Percentiles rank a stretch among this genome's conserved stretches.
Evolutionary conservation across 371 early-diverging fungal genomes (phyloP).

Genomic region (Mortierella sp.): DNA sequence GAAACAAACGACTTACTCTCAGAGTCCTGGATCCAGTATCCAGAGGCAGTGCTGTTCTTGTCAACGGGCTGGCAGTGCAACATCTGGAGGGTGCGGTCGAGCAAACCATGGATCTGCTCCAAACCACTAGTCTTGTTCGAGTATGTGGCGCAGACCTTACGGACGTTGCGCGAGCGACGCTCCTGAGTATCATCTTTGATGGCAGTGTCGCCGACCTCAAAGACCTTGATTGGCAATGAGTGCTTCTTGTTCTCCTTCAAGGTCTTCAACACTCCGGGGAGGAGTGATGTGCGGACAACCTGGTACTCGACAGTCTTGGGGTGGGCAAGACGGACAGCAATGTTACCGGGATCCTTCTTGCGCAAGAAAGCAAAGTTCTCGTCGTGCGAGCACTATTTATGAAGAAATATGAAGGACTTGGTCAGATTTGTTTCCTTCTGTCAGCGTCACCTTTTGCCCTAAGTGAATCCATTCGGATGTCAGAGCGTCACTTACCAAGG

Average conservation of each 20-base stretch:
- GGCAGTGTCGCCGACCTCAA: constrained; percentile 98
- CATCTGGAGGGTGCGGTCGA: constrained; percentile 93
- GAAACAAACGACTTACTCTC: constrained; percentile 64
- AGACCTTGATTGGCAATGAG: constrained; percentile 95
- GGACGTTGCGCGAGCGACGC: constrained; percentile 92
- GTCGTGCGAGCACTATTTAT: constrained; percentile 91
- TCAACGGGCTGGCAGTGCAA: constrained; percentile 71
- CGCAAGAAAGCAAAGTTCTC: constrained; percentile 95
- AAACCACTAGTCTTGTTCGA: constrained; percentile 92
- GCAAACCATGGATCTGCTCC: constrained; percentile 94
- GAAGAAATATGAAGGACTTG: not conserved
- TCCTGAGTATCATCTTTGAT: constrained; percentile 87
- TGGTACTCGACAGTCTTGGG: constrained; percentile 98
- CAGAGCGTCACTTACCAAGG: constrained; percentile 74
- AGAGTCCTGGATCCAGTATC: constrained; percentile 90
- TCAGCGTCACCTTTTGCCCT: not conserved
- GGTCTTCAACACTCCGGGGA: constrained; percentile 98
- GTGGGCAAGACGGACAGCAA: constrained; percentile 94
- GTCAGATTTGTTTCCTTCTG: not conserved
- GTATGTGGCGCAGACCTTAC: constrained; percentile 92
- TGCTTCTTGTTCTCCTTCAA: constrained; percentile 93
- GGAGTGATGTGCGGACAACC: constrained; percentile 95
- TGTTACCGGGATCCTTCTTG: constrained; percentile 79
- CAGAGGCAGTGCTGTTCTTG: constrained; percentile 61
- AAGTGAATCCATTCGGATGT: not conserved